Base-by-base conservation (phyloP, 177 flowering plant species). In the Vitis hybrid region DNA sequence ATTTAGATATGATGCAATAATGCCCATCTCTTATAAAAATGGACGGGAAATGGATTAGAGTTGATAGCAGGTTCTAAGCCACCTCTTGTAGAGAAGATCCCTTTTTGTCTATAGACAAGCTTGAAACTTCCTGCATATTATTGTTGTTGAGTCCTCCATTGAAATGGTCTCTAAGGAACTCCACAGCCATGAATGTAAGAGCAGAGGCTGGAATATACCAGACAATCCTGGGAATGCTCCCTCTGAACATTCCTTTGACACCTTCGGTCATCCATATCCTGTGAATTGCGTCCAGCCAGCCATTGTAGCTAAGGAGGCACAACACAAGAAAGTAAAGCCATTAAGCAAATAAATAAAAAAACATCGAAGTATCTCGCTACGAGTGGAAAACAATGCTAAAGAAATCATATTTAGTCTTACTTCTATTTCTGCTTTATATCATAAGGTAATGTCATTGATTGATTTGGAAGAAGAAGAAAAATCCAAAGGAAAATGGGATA, bases 161-260 rank as follows among this genome's bases (percentile, higher is more conserved):
- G 70, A 90, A 92, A 57, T 90, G 85, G 7, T 88, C 96, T 77
- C 98, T 82, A 14, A 93, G 90, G 66, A 87, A 90, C 72, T 93
- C 98, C 60, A 93, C 97, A 2, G 90, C 92, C 98, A 93, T 91
- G 86, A 93, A 93, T 12, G 96, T 90, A 10, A 91, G 87, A 55
- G 98, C 97, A 33, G 97, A 91, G 49, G 97, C 98, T 14, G 98
- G 98, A 66, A 93, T 76, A 67, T 93, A 93, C 98, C 98, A 93
- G 62, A 88, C 78, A 59, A 93, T 74, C 78, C 98, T 87, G 21
- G 98, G 95, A 57, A 93, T 72, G 76, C 98, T 90, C 51, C 98
- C 98, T 77, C 84, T 81, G 75, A 93, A 91, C 79, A 93, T 58
- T 49, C 98, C 98, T 66, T 78, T 82, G 1, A 70, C 5, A 51